A percentile compares a stretch with the other conserved stretches of the same genome.
These are phyloP conservation scores for Gossypium mustelinum DNA, from an alignment of 345 rosid species.

Conservation along the genomic window DNA sequence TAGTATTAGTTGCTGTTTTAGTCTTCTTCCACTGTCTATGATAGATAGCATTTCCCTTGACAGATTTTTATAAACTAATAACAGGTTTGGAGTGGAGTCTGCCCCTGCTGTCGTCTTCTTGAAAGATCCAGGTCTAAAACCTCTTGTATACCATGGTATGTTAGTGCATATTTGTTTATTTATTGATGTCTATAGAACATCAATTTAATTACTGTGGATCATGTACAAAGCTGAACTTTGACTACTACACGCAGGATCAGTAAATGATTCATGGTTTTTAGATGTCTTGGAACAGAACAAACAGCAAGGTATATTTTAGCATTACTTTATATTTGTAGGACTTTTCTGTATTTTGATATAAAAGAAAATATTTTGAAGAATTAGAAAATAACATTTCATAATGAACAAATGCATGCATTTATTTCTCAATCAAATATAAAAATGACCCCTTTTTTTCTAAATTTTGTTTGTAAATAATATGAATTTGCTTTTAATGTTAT, in stretches of 20 bases:
- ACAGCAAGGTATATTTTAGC: slow-evolving; percentile 52
- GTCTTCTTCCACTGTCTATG: slow-evolving; percentile 1
- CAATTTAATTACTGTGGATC: background rate
- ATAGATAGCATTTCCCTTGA: slow-evolving; percentile 10
- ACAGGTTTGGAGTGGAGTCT: slow-evolving; percentile 91
- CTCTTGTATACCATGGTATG: slow-evolving; percentile 80
- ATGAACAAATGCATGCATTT: background rate
- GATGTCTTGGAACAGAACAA: slow-evolving; percentile 72
- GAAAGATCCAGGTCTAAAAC: slow-evolving; percentile 88
- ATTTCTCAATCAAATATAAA: background rate
- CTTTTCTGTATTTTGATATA: background rate
- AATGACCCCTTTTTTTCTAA: background rate
- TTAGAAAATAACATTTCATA: background rate
- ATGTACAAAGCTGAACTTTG: slow-evolving; percentile 20
- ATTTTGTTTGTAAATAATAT: background rate
- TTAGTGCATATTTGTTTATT: slow-evolving; percentile 21
- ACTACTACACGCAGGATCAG: slow-evolving; percentile 50
- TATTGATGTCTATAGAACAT: slow-evolving; percentile 12
- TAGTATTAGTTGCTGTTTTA: background rate
- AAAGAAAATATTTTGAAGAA: background rate
- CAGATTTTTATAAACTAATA: slow-evolving; percentile 24
- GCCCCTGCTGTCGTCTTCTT: slow-evolving; percentile 82
- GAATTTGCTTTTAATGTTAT: background rate
- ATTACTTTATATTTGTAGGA: background rate
- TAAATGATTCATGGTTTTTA: slow-evolving; percentile 67